These are phyloP conservation scores for Colletotrichum abscissum DNA, from an alignment of 2,329 filamentous ascomycete genomes.

Conservation along the genomic window DNA sequence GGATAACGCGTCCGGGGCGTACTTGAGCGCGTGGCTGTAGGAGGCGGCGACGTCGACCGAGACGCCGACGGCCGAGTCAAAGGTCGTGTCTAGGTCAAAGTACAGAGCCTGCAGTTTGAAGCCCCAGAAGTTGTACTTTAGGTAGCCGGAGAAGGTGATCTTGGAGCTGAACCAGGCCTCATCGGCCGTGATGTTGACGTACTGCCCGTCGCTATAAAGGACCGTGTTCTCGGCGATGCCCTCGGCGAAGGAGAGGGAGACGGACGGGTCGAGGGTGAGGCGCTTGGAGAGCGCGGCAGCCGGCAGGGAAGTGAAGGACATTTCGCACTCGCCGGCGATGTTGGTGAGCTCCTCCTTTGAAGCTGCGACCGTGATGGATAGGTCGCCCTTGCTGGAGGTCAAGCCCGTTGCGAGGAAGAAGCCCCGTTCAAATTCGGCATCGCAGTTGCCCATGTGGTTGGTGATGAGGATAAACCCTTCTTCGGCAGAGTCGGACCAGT, in stretches of 20 bases:
- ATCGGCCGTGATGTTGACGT: slow-evolving; percentile 49
- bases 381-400: slow-evolving; percentile 39
- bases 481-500: slow-evolving; percentile 30
- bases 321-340: slow-evolving; percentile 44
- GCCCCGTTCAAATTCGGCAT: slow-evolving; percentile 51
- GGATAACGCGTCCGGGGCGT: slow-evolving; percentile 48
- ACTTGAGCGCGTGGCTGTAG: slow-evolving; percentile 47
- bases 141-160: slow-evolving; percentile 53
- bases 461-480: slow-evolving; percentile 52
- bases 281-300: slow-evolving; percentile 40
- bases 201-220: slow-evolving; percentile 43
- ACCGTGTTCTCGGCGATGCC: slow-evolving; percentile 41
- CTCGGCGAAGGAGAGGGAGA: slow-evolving; percentile 37
- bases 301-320: slow-evolving; percentile 42
- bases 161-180: slow-evolving; percentile 47
- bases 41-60: slow-evolving; percentile 47
- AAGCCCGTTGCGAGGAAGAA: slow-evolving; percentile 49
- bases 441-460: slow-evolving; percentile 54
- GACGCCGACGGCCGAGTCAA: slow-evolving; percentile 50
- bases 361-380: slow-evolving; percentile 46
- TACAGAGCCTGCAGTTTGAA: slow-evolving; percentile 48
- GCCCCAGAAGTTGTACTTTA: slow-evolving; percentile 52
- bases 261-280: slow-evolving; percentile 41
- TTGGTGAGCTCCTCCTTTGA: slow-evolving; percentile 45
- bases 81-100: slow-evolving; percentile 54